A percentile compares a stretch with the other conserved stretches of the same genome.
Evolutionary conservation across 108 stramenopile species (phyloP).

Genomic region (Phaeodactylum tricornutum): DNA sequence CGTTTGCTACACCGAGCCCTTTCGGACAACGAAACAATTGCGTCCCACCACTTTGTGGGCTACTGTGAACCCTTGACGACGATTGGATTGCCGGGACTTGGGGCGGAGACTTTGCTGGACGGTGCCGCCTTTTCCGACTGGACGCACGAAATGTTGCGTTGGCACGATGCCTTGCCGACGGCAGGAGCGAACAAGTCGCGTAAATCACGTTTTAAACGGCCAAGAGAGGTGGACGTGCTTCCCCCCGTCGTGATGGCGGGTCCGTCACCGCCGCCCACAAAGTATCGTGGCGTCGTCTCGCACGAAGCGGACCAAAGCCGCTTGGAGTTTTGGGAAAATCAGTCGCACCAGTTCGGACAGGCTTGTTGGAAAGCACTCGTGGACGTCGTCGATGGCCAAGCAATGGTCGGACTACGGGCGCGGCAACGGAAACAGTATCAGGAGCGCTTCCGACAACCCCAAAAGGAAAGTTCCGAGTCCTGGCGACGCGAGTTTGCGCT

Average conservation of each 20-base stretch:
- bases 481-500: not conserved
- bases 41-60: no score
- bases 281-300: not conserved
- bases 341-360: no score
- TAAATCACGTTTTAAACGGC: conserved; percentile 2
- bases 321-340: no score
- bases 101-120: no score
- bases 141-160: not conserved
- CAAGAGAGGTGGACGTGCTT: not conserved
- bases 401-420: not conserved
- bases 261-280: not conserved
- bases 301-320: not conserved
- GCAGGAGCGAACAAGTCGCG: not conserved
- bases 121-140: no score
- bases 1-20: no score
- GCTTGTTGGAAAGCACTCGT: not conserved
- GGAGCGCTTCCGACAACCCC: no score
- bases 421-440: not conserved
- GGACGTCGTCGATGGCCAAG: not conserved
- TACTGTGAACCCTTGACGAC: no score
- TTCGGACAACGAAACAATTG: no score
- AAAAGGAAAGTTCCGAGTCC: not conserved
- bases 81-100: no score
- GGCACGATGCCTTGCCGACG: not conserved
- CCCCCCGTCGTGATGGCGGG: not conserved